Evolutionary conservation across 257 asterid species (phyloP).

Genomic region (Perilla frutescens): DNA sequence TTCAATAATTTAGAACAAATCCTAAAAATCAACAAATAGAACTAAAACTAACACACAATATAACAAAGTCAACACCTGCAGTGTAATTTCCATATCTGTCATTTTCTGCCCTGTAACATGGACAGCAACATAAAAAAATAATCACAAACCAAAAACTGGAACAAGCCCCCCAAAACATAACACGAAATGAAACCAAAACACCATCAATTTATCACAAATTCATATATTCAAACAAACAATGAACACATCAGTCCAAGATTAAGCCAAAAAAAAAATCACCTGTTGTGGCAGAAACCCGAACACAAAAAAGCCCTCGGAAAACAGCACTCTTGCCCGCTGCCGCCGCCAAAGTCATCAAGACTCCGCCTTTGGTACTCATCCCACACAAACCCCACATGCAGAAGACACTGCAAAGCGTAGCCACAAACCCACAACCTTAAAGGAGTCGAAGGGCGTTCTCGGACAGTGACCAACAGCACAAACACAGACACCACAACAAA

Average conservation of each 20-base stretch:
- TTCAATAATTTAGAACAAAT: constrained; percentile 18
- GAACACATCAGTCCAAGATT: neutral
- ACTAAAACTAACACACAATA: constrained; percentile 22
- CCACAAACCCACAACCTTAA: constrained; percentile 81
- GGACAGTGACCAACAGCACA: constrained; percentile 58
- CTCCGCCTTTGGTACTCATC: constrained; percentile 54
- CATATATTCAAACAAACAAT: constrained; percentile 10
- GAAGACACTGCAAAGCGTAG: constrained; percentile 80
- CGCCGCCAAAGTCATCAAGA: constrained; percentile 34
- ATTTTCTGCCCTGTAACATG: constrained; percentile 30
- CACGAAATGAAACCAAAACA: constrained; percentile 6
- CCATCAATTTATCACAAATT: neutral
- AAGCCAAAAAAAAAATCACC: constrained; percentile 42
- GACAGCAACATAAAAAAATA: constrained; percentile 34
- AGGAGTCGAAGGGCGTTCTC: constrained; percentile 77
- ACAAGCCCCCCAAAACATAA: constrained; percentile 16
- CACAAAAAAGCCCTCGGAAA: constrained; percentile 43
- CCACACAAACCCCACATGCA: constrained; percentile 78
- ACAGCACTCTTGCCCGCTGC: constrained; percentile 30
- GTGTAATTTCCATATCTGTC: constrained; percentile 24
- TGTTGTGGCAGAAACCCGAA: constrained; percentile 52
- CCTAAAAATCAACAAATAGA: constrained; percentile 19
- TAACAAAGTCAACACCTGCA: constrained; percentile 40
- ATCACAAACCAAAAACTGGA: constrained; percentile 13
- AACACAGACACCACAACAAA: constrained; percentile 69